phyloP scores from a whole-genome alignment of 2,329 filamentous ascomycete genomes.

The Neopestalotiopsis sp. region DNA sequence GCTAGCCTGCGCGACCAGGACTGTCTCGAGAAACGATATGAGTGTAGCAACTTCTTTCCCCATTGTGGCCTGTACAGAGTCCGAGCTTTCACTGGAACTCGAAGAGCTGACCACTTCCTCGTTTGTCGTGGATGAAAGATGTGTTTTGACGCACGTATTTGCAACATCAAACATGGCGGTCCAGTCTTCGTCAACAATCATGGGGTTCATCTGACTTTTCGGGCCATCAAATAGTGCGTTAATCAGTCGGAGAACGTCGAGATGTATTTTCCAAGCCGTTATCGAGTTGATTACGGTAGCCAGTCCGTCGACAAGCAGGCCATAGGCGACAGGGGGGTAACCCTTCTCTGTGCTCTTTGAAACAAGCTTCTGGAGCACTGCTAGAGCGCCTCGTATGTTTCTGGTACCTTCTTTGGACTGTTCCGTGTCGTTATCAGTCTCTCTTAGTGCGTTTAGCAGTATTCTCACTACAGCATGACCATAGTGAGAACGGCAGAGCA shows the following conservation, averaged over 20 bases:
- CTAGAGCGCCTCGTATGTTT: constrained; percentile 66
- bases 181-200: constrained; percentile 72
- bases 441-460: constrained; percentile 65
- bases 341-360: constrained; percentile 63
- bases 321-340: constrained; percentile 64
- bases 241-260: constrained; percentile 55
- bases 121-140: constrained; percentile 27
- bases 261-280: constrained; percentile 49
- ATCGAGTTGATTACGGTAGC: constrained; percentile 53
- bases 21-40: constrained; percentile 53
- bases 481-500: constrained; percentile 75
- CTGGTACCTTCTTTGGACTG: constrained; percentile 57
- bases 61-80: constrained; percentile 44
- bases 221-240: constrained; percentile 61
- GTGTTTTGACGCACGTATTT: constrained; percentile 54
- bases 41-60: constrained; percentile 49
- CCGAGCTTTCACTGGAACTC: constrained; percentile 33
- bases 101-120: constrained; percentile 28
- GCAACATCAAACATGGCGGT: constrained; percentile 64
- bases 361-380: constrained; percentile 67
- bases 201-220: constrained; percentile 55
- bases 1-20: constrained; percentile 49
- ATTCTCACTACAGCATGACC: constrained; percentile 72
- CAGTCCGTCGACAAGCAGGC: constrained; percentile 62
- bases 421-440: constrained; percentile 48